phyloP scores from a whole-genome alignment of 352 stramenopile genomes.

The Lagenidium giganteum region DNA sequence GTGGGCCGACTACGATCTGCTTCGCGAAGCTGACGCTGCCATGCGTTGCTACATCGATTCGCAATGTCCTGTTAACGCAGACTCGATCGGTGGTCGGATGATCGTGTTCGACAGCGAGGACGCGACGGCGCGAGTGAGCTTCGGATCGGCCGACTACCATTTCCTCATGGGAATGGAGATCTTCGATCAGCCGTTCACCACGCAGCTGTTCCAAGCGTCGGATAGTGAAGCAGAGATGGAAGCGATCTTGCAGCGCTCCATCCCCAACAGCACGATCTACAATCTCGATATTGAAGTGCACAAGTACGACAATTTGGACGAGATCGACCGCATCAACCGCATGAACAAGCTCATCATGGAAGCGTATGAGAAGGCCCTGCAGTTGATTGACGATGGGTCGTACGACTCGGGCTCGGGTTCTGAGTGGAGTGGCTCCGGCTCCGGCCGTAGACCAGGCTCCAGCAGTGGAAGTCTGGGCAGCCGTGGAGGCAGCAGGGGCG shows the following conservation, averaged over 20 bases:
- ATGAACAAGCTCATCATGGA: slow-evolving; percentile 23
- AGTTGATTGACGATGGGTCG: no score
- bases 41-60: slow-evolving; percentile 7
- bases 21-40: not conserved
- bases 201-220: slow-evolving; percentile 19
- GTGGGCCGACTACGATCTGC: not conserved
- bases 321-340: slow-evolving; percentile 15
- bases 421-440: no score
- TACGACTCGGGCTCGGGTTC: no score
- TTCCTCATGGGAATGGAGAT: slow-evolving; percentile 26
- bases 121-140: slow-evolving; percentile 13
- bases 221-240: slow-evolving; percentile 8
- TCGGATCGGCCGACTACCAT: slow-evolving; percentile 10
- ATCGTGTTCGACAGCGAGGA: slow-evolving; percentile 20
- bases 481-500: not conserved
- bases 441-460: no score
- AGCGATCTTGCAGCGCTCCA: slow-evolving; percentile 9
- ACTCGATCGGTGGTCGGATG: slow-evolving; percentile 20
- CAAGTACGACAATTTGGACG: slow-evolving; percentile 25
- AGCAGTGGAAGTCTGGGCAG: no score
- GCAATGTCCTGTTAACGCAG: slow-evolving; percentile 20
- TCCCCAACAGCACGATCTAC: slow-evolving; percentile 18
- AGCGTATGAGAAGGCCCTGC: slow-evolving; percentile 2
- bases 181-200: slow-evolving; percentile 18
- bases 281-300: slow-evolving; percentile 25